Base-by-base conservation (phyloP, 2,329 filamentous ascomycete genomes). In the Dryadomyces quercus-mongolicae region DNA sequence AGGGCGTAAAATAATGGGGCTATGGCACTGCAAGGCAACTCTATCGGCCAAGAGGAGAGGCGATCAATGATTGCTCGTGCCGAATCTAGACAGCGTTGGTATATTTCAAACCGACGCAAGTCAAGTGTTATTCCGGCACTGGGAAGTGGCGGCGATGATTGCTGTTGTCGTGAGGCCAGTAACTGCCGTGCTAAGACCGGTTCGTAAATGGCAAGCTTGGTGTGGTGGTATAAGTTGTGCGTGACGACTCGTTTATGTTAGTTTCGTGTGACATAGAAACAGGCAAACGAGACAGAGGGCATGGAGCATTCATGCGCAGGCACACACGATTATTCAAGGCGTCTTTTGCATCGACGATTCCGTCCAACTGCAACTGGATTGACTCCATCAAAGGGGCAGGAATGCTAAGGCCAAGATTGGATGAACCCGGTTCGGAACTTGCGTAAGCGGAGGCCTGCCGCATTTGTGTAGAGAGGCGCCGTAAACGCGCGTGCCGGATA, bases 1-100 rank as follows among this genome's bases (percentile, higher is more conserved):
- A n/a, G n/a, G n/a, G n/a, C n/a, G 55, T 8, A 12, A 5, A 31
- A 31, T 31, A 31, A 31, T 8, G 8, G 25, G 25, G 8, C 25
- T 31, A 31, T 31, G 8, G 25, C 25, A 31, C 25, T 31, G 25
- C 4, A 31, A 31, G 25, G n/a, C n/a, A 31, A 8, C 4, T 44
- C 31, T 16, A 52, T n/a, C 2, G 59, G 54, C 18, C 51, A 51
- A 25, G 51, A 25, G 10, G 57, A 56, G 44, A 59, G 45, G 46
- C 44, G 25, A n/a, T 57, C 56, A 6, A 61, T 43, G 50, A 51
- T 55, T 21, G 52, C 53, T 43, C 54, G 55, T n/a, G 55, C 43
- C 2, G 60, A 54, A 1, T 34, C 13, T 1, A 60, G 50, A 15
- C 57, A 61, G n/a, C 54, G 52, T 51, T 59, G 51, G 53, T 57